These are phyloP conservation scores for Paramecium biaurelia DNA, from an alignment of 73 alveolate species.

Conservation along the genomic window DNA sequence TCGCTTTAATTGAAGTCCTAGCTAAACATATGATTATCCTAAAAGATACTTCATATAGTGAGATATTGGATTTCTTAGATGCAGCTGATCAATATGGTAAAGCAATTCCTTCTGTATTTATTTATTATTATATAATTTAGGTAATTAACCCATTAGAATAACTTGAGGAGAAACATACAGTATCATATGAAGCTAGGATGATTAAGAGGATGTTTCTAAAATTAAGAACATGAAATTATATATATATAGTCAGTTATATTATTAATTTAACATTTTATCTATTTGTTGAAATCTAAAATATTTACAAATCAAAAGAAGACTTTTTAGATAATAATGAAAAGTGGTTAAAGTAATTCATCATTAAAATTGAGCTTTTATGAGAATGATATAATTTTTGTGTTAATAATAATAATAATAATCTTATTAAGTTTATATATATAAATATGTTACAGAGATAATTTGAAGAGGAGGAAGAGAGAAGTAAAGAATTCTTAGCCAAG, in stretches of 20 bases:
- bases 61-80: constrained; percentile 96
- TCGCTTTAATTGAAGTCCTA: constrained; percentile 94
- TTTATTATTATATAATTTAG: not conserved
- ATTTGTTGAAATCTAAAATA: no score
- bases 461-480: constrained; percentile 44
- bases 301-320: no score
- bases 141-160: constrained; percentile 55
- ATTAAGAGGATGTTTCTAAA: constrained; percentile 93
- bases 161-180: constrained; percentile 90
- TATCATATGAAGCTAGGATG: constrained; percentile 95
- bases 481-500: not conserved
- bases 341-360: no score
- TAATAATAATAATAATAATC: no score
- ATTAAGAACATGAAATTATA: constrained; percentile 58
- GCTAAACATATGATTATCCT: constrained; percentile 97
- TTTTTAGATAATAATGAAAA: no score
- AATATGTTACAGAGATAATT: not conserved
- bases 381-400: no score
- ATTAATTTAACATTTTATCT: no score
- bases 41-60: constrained; percentile 89
- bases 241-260: no score
- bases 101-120: constrained; percentile 85
- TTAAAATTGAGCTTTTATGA: no score
- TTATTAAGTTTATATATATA: no score
- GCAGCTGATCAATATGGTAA: constrained; percentile 97